Evolutionary conservation across 805 yeast species (phyloP).

Genomic region (Spathaspora girioi): DNA sequence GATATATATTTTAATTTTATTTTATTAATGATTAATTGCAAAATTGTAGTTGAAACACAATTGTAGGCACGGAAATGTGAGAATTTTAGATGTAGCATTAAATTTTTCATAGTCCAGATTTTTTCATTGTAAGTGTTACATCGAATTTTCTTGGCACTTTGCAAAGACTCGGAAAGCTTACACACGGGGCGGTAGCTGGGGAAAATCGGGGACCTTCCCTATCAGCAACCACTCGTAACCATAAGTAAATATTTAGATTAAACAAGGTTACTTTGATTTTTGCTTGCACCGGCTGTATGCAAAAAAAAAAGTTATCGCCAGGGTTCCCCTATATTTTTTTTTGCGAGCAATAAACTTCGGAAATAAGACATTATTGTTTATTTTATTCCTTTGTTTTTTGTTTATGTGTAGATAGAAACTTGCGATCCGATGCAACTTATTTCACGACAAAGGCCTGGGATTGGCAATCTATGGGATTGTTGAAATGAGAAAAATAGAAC

Average conservation of each 20-base stretch:
- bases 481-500: too few species aligned
- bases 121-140: too few species aligned
- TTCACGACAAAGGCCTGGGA: neutral
- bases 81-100: neutral
- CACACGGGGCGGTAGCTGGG: too few species aligned
- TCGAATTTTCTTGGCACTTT: too few species aligned
- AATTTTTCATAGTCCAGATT: too few species aligned
- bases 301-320: neutral
- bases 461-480: too few species aligned
- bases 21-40: neutral
- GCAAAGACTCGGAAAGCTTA: too few species aligned
- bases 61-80: neutral
- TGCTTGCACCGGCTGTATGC: neutral
- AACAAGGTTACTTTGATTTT: neutral
- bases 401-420: neutral
- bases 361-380: neutral
- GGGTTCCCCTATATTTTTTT: neutral
- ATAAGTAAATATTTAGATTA: too few species aligned
- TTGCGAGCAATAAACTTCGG: neutral
- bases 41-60: neutral
- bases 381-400: neutral
- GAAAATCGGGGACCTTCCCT: too few species aligned
- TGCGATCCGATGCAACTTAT: neutral
- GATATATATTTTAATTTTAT: neutral
- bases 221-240: too few species aligned